Evolutionary conservation across 306 rosid genomes (phyloP), one percentile per base, ranked within the genome.

Genomic region (Prunus fruticosa): DNA sequence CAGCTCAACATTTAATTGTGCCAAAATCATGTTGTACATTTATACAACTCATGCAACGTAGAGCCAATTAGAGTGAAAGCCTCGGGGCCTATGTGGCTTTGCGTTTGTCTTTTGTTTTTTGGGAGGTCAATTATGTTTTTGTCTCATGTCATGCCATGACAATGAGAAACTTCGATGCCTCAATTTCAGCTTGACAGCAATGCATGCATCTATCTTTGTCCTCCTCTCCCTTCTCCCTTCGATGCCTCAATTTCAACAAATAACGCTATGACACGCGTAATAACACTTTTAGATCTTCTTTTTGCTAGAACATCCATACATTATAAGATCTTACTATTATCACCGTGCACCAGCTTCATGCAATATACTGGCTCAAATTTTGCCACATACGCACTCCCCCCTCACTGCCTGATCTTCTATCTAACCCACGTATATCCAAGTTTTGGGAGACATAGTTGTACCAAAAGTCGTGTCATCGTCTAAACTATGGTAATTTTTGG

Each of bases 111-210:
- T 76, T 63, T 56, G 25, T 1, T 38, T 38, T 6, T 38, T 7
- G 9, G 8, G 9, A 38, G 43, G 43, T 38, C 43, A 38, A 38
- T 38, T 38, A 38, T 38, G 43, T 7, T 1, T 38, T 38, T 72
- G 56, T 46, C 77, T 46, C 49, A 61, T 61, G 51, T 19, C 30
- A 46, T 84, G 89, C 78, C 77, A 73, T 50, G 62, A 72, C 86
- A 73, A 64, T 67, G 20, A 32, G 70, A 90, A 80, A 65, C 81
- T 88, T 84, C 65, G 64, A 70, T 78, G 51, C 5, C 74, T 78
- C 89, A 70, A 49, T 85, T 76, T 82, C 64, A 64, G 64, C 25
- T 45, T 22, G 38, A 76, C 56, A 76, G 62, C 73, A 30, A 54
- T 30, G 66, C 65, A 57, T 41, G 64, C 56, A 52, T 43, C 72